phyloP scores from a whole-genome alignment of 2,329 filamentous ascomycete species.

The Colletotrichum sp. region DNA sequence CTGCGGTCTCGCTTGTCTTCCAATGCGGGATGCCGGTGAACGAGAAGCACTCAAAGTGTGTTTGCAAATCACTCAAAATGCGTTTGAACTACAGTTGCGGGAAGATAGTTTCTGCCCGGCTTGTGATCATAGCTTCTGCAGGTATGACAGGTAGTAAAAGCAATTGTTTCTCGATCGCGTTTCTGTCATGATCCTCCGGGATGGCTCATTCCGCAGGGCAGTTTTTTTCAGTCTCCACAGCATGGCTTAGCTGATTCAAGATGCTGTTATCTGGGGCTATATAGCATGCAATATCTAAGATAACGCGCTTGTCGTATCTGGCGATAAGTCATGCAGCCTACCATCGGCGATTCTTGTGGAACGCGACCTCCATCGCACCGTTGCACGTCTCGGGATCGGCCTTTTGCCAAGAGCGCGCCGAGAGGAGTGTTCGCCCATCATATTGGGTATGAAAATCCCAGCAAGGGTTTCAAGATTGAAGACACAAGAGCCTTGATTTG shows the following conservation, averaged over 20 bases:
- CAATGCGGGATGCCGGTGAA: not conserved
- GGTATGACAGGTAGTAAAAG: not conserved
- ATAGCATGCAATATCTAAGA: not conserved
- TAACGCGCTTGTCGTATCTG: not conserved
- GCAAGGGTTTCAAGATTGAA: not conserved
- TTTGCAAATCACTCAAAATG: not conserved
- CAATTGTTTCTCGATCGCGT: not conserved
- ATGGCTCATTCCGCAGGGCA: not conserved
- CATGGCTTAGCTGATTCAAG: not conserved
- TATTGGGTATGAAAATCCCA: not conserved
- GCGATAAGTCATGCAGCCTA: not conserved
- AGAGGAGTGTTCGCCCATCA: not conserved
- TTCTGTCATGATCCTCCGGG: not conserved
- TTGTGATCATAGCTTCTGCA: not conserved
- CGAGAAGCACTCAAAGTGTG: not conserved
- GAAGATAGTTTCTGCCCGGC: not conserved
- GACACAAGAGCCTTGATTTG: not conserved
- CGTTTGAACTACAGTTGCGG: not conserved
- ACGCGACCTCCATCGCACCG: not conserved
- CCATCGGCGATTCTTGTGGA: not conserved
- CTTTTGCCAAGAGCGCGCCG: not conserved
- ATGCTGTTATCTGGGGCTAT: not conserved
- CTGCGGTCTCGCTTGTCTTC: not conserved
- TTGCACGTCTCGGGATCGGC: not conserved
- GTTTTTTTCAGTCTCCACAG: not conserved